These are phyloP conservation scores for Periglandula ipomoeae DNA, from an alignment of 2,329 filamentous ascomycete genomes.

Conservation along the genomic window DNA sequence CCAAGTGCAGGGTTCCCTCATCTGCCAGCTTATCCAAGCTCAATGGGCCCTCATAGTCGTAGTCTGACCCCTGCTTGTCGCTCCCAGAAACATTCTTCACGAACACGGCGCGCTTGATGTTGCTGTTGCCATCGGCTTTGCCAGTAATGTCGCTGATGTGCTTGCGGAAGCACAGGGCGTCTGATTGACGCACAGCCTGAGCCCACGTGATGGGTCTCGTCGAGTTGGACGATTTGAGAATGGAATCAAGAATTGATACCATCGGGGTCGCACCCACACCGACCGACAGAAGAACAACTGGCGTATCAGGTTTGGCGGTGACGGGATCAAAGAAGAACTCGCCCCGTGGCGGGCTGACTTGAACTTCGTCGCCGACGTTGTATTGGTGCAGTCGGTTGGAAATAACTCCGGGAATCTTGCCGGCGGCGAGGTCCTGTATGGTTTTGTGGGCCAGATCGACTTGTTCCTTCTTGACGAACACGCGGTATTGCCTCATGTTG, in stretches of 20 bases:
- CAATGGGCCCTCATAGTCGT: conserved; percentile 46
- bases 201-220: conserved; percentile 50
- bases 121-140: conserved; percentile 16
- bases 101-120: conserved; percentile 37
- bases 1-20: conserved; percentile 40
- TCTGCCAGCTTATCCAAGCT: conserved; percentile 43
- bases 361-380: conserved; percentile 41
- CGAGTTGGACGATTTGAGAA: conserved; percentile 24
- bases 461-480: conserved; percentile 62
- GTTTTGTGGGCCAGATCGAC: conserved; percentile 13
- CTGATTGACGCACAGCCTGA: conserved; percentile 46
- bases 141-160: conserved; percentile 32
- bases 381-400: conserved; percentile 45
- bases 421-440: conserved; percentile 23
- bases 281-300: conserved; percentile 57
- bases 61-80: conserved; percentile 41
- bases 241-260: conserved; percentile 53
- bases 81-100: conserved; percentile 35
- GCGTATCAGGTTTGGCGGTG: conserved; percentile 32
- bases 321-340: conserved; percentile 53
- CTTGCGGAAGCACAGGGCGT: conserved; percentile 44
- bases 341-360: conserved; percentile 46
- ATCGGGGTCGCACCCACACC: conserved; percentile 62
- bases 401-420: conserved; percentile 35
- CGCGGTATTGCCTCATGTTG: conserved; percentile 54